These are phyloP conservation scores for Scytalidium sp. DNA, from an alignment of 2,329 filamentous ascomycete genomes.

Conservation along the genomic window DNA sequence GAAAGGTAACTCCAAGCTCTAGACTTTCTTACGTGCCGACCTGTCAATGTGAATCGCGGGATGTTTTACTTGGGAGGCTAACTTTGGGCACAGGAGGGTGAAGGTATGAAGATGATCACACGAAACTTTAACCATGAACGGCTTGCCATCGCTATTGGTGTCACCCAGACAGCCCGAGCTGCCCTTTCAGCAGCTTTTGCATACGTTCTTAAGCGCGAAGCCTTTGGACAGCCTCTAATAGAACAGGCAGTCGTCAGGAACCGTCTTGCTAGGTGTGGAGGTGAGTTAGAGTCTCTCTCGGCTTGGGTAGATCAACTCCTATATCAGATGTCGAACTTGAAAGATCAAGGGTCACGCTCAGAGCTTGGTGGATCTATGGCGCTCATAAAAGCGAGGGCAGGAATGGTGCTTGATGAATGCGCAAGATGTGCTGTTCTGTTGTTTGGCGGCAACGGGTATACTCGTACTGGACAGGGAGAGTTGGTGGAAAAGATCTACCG, in stretches of 20 bases:
- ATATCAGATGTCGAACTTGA: slow-evolving; percentile 33
- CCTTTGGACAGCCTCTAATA: slow-evolving; percentile 55
- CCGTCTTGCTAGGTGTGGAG: slow-evolving; percentile 55
- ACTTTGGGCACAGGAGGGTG: no score
- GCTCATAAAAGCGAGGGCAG: slow-evolving; percentile 11
- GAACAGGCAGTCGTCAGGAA: slow-evolving; percentile 55
- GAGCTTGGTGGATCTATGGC: slow-evolving; percentile 9
- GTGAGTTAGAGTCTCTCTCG: slow-evolving; percentile 55
- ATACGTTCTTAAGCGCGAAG: slow-evolving; percentile 47
- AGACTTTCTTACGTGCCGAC: no score
- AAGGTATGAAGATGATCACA: slow-evolving; percentile 55
- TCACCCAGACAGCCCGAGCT: slow-evolving; percentile 52
- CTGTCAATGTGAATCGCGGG: no score
- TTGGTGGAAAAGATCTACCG: slow-evolving; percentile 47
- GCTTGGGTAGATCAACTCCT: slow-evolving; percentile 58
- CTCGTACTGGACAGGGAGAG: slow-evolving; percentile 18
- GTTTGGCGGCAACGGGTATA: slow-evolving; percentile 5
- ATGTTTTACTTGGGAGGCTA: no score
- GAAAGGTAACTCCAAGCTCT: no score
- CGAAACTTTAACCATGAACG: slow-evolving; percentile 56
- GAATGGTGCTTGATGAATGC: slow-evolving; percentile 33
- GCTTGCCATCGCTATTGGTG: slow-evolving; percentile 52
- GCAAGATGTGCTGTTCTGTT: slow-evolving; percentile 11
- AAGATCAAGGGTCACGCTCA: slow-evolving; percentile 33
- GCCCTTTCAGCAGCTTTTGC: slow-evolving; percentile 48